Evolutionary conservation across 148 eudicot genomes (phyloP), one percentile per base, ranked within the genome.

Genomic region (Spergularia marina): DNA sequence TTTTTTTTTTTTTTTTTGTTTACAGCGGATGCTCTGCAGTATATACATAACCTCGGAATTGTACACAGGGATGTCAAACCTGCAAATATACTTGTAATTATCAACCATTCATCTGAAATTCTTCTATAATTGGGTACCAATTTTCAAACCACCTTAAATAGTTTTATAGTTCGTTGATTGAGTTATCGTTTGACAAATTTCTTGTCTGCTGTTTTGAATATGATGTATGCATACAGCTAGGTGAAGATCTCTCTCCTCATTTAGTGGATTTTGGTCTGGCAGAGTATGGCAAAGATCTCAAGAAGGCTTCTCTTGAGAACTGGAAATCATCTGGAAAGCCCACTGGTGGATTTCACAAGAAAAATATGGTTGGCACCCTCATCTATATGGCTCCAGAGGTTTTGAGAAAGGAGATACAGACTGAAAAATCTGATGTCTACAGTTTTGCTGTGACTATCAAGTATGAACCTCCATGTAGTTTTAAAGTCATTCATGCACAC

Each of bases 351-450:
- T 95, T 95, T 82, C 93, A 95, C 82, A 95, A 95, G 78, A 89
- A 89, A 79, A 92, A 90, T 76, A 95, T 95, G 97, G 97, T 95
- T 69, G 99, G 97, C 53, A 95, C 99, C 21, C 91, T 95, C 23
- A 89, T 92, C 76, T 95, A 95, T 84, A 92, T 95, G 99, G 99
- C 99, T 80, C 99, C 99, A 63, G 99, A 95, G 85, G 83, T 95
- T 74, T 82, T 95, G 87, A 90, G 83, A 79, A 95, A 86, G 84
- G 92, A 90, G 83, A 82, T 87, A 61, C 97, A 91, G 12, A 83
- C 92, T 51, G 96, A 92, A 84, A 95, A 95, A 75, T 89, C 99
- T 64, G 99, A 95, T 84, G 97, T 91, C 75, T 95, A 92, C 74
- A 89, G 97, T 82, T 95, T 90, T 80, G 99, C 96, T 59, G 75